Evolutionary conservation across 768 basidiomycete species (phyloP).

Genomic region (Strobilomyces echinocephalus): DNA sequence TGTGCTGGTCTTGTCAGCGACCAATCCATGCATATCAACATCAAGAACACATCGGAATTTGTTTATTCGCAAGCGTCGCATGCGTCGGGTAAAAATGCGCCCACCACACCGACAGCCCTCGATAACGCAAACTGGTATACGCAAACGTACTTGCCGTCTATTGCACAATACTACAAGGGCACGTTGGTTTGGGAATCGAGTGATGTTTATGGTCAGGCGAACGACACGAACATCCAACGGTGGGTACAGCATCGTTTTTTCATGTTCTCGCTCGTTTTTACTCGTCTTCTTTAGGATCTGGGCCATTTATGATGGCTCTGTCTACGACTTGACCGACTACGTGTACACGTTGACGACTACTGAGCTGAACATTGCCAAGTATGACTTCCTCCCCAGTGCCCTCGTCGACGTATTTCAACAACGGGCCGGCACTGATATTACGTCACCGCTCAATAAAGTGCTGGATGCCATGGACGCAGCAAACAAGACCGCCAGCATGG

Average conservation of each 20-base stretch:
- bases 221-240: constrained; percentile 33
- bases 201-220: constrained; percentile 35
- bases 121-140: constrained; percentile 51
- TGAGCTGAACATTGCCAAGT: constrained; percentile 38
- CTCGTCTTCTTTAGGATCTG: constrained; percentile 38
- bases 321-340: constrained; percentile 69
- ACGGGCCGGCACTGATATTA: constrained; percentile 58
- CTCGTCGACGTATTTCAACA: constrained; percentile 54
- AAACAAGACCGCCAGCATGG: constrained; percentile 37
- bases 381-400: constrained; percentile 47
- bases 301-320: constrained; percentile 51
- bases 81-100: constrained; percentile 46
- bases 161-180: constrained; percentile 56
- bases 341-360: constrained; percentile 51
- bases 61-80: constrained; percentile 48
- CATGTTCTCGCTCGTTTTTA: constrained; percentile 5
- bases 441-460: constrained; percentile 43
- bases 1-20: constrained; percentile 58
- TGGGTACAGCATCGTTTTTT: constrained; percentile 12
- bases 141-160: constrained; percentile 48
- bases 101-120: constrained; percentile 34
- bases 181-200: constrained; percentile 47
- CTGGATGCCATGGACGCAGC: constrained; percentile 37
- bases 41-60: constrained; percentile 45
- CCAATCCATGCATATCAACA: constrained; percentile 34